phyloP scores from a whole-genome alignment of 768 basidiomycete genomes.

The Pleurotus eryngii region DNA sequence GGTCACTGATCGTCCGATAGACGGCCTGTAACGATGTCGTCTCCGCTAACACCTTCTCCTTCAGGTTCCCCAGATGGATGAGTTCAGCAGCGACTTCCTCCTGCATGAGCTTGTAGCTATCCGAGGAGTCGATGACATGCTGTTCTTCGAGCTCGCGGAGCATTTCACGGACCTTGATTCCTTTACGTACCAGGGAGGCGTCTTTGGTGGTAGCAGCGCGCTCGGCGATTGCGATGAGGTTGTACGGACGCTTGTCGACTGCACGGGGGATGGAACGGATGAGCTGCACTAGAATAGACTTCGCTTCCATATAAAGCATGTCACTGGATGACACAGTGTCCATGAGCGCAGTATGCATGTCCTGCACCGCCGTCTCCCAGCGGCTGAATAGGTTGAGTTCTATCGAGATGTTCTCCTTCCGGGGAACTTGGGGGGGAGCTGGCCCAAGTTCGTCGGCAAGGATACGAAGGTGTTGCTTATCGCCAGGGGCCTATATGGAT shows the following conservation, averaged over 20 bases:
- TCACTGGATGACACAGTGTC: conserved; percentile 96
- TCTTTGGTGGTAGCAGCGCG: conserved; percentile 96
- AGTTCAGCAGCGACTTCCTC: conserved; percentile 96
- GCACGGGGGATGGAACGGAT: conserved; percentile 89
- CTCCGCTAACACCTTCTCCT: conserved; percentile 92
- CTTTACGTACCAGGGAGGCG: conserved; percentile 88
- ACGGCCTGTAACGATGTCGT: conserved; percentile 91
- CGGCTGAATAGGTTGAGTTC: conserved; percentile 92
- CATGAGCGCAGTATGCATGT: conserved; percentile 93
- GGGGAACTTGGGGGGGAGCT: conserved; percentile 91
- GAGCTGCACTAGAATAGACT: conserved; percentile 97
- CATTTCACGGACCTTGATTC: conserved; percentile 99
- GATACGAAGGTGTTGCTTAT: conserved; percentile 95
- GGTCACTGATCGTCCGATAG: conserved; percentile 98
- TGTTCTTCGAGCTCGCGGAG: conserved; percentile 90
- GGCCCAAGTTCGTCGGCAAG: conserved; percentile 93
- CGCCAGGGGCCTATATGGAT: conserved; percentile 77
- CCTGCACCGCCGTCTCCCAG: conserved; percentile 98
- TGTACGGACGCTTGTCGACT: conserved; percentile 82
- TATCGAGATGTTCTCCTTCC: conserved; percentile 94
- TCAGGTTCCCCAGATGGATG: conserved; percentile 92
- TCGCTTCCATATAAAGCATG: conserved; percentile 99
- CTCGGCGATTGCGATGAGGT: conserved; percentile 88
- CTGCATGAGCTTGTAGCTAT: conserved; percentile 94
- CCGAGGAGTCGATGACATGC: conserved; percentile 74